Conservation (phyloP, 768 basidiomycete species). For the Sporobolomyces phaffii region DNA sequence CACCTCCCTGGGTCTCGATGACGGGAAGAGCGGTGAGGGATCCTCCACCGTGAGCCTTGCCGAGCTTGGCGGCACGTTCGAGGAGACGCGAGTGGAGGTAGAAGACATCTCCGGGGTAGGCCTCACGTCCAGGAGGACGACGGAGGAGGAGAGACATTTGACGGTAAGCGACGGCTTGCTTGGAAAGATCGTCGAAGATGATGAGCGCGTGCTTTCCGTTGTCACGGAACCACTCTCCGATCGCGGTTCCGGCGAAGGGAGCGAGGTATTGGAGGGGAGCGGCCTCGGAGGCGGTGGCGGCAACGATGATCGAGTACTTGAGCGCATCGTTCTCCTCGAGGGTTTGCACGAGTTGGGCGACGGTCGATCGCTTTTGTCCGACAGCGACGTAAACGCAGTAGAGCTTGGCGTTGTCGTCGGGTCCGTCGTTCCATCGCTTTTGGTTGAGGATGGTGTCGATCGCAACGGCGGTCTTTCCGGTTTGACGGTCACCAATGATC, state of each 20-base stretch:
- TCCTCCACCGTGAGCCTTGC: constrained; percentile 96
- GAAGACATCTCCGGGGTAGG: constrained; percentile 74
- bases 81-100: constrained; percentile 99
- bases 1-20: constrained; percentile 99
- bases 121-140: constrained; percentile 99
- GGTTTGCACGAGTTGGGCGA: constrained; percentile 98
- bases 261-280: constrained; percentile 99
- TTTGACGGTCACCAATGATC: constrained; percentile 99
- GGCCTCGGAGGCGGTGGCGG: constrained; percentile 98
- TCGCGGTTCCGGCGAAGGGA: constrained; percentile 99
- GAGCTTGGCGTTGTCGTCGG: constrained; percentile 93
- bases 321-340: constrained; percentile 99
- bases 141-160: constrained; percentile 99
- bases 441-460: constrained; percentile 99
- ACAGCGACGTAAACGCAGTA: constrained; percentile 99
- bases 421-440: constrained; percentile 98
- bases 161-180: constrained; percentile 99
- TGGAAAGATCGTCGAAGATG: constrained; percentile 99
- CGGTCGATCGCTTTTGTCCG: constrained; percentile 98
- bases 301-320: constrained; percentile 99
- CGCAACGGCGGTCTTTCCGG: constrained; percentile 98
- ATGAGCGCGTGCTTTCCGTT: constrained; percentile 99
- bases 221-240: constrained; percentile 99
- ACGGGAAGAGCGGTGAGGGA: constrained; percentile 98
- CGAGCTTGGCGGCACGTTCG: constrained; percentile 99